Conservation (phyloP, 371 early-diverging fungal species). For the Blakeslea trispora region DNA sequence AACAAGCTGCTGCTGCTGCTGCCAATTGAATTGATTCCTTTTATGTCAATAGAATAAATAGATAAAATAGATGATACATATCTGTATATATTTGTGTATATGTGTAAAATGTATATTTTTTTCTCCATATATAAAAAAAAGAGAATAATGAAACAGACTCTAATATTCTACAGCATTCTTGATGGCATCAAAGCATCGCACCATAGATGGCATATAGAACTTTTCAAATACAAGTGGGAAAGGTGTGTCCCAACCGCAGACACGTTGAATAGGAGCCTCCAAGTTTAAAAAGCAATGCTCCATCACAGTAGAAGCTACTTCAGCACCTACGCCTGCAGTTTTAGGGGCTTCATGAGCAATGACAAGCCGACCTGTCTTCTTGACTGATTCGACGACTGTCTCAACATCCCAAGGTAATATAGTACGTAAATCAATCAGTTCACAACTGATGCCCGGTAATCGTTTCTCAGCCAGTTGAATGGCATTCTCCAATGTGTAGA, state of each 20-base stretch:
- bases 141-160: too few species aligned
- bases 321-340: constrained; percentile 94
- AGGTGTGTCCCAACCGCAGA: constrained; percentile 93
- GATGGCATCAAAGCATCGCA: constrained; percentile 90
- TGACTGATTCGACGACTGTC: constrained; percentile 90
- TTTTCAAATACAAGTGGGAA: constrained; percentile 96
- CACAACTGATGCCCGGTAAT: constrained; percentile 88
- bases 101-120: too few species aligned
- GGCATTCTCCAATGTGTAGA: constrained; percentile 92
- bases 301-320: constrained; percentile 91
- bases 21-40: too few species aligned
- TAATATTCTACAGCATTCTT: constrained; percentile 76
- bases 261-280: constrained; percentile 86
- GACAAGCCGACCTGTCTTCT: constrained; percentile 93
- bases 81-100: too few species aligned
- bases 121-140: too few species aligned
- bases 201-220: constrained; percentile 90
- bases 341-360: constrained; percentile 96
- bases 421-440: constrained; percentile 93
- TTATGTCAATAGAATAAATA: too few species aligned
- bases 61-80: too few species aligned
- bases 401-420: constrained; percentile 95
- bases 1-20: constrained; percentile 5
- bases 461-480: constrained; percentile 86
- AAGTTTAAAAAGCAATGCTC: constrained; percentile 84